Evolutionary conservation across 306 rosid genomes (phyloP).

Genomic region (Castanospermum australe): DNA sequence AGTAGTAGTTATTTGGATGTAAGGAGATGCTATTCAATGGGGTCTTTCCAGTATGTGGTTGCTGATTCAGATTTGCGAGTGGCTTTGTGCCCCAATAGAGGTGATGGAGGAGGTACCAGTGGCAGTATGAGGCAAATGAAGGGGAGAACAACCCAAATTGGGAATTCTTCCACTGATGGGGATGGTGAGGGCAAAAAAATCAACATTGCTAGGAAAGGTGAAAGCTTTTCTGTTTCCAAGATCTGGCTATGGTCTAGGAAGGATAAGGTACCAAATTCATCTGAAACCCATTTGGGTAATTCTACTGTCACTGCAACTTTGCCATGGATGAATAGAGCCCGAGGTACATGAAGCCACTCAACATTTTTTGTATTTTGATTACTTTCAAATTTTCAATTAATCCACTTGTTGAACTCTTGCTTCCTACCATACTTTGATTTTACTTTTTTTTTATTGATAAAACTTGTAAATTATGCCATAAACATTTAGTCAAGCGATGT

Average conservation of each 20-base stretch:
- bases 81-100: constrained; percentile 53
- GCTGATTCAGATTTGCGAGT: constrained; percentile 82
- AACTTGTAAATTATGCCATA: constrained; percentile 38
- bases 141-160: constrained; percentile 50
- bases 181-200: constrained; percentile 69
- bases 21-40: constrained; percentile 95
- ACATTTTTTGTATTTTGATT: constrained; percentile 24
- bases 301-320: constrained; percentile 43
- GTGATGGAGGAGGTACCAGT: constrained; percentile 26
- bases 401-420: neutral
- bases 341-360: constrained; percentile 40
- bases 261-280: constrained; percentile 56
- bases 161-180: constrained; percentile 50
- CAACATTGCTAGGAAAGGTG: constrained; percentile 72
- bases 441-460: constrained; percentile 36
- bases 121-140: constrained; percentile 59
- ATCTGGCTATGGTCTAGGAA: constrained; percentile 95
- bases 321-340: constrained; percentile 58
- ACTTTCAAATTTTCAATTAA: constrained; percentile 26
- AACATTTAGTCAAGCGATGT: constrained; percentile 7
- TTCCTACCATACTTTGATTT: constrained; percentile 19
- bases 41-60: constrained; percentile 86
- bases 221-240: constrained; percentile 90
- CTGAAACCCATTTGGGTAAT: constrained; percentile 46
- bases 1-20: constrained; percentile 67